These are phyloP conservation scores for Blastobotrys americana DNA, from an alignment of 805 yeast species.

Conservation along the genomic window DNA sequence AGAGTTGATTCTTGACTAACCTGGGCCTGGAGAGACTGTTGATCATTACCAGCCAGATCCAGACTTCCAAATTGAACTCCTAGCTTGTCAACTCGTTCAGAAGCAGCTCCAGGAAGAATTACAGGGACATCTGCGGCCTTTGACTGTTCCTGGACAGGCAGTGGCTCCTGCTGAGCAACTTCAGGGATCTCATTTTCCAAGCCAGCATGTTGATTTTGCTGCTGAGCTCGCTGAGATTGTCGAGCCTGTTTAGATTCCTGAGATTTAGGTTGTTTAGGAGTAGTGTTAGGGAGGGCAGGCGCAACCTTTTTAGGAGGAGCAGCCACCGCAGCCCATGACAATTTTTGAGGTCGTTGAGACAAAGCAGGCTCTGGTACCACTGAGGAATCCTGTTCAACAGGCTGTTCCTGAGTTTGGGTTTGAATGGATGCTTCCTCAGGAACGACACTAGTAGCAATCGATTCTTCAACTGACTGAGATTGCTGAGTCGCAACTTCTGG, in stretches of 20 bases:
- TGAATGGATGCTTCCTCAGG: slow-evolving; percentile 1
- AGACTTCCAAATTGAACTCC: slow-evolving; percentile 62
- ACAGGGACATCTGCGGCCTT: slow-evolving; percentile 35
- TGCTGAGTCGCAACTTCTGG: slow-evolving; percentile 13
- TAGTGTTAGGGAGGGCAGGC: slow-evolving; percentile 28
- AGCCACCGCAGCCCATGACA: slow-evolving; percentile 68
- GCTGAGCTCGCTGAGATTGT: slow-evolving; percentile 9
- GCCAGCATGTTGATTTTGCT: slow-evolving; percentile 12
- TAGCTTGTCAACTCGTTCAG: slow-evolving; percentile 39
- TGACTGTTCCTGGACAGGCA: slow-evolving; percentile 19
- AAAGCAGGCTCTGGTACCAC: slow-evolving; percentile 17
- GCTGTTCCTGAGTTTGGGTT: slow-evolving; percentile 6
- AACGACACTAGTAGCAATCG: too few relatives aligned
- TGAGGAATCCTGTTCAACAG: slow-evolving; percentile 4
- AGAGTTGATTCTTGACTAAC: slow-evolving; percentile 12
- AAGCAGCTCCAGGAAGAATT: slow-evolving; percentile 47
- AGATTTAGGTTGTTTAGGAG: slow-evolving; percentile 10
- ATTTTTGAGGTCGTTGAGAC: slow-evolving; percentile 23
- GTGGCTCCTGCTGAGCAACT: slow-evolving; percentile 12
- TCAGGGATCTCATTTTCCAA: slow-evolving; percentile 9
- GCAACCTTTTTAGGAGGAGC: slow-evolving; percentile 37
- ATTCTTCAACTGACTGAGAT: too few relatives aligned
- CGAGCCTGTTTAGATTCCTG: slow-evolving; percentile 2
- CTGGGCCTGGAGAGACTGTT: slow-evolving; percentile 9
- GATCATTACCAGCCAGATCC: slow-evolving; percentile 38